A percentile compares a stretch with the other conserved stretches of the same genome.
phyloP scores from a whole-genome alignment of 2,329 filamentous ascomycete species.

The Aspergillus terreus region DNA sequence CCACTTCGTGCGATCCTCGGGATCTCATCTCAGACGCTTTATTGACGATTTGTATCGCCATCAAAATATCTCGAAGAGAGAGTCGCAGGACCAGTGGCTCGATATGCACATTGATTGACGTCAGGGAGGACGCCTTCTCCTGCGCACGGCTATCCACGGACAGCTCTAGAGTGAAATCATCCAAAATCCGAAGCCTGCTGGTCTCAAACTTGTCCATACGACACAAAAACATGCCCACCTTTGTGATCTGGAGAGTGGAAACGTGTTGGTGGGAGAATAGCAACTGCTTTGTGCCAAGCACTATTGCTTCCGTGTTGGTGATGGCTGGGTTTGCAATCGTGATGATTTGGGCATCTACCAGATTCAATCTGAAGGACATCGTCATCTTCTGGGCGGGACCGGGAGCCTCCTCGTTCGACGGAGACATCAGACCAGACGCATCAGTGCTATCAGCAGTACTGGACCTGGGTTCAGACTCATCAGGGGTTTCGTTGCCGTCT shows the following conservation, averaged over 20 bases:
- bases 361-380: slow-evolving; percentile 83
- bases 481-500: slow-evolving; percentile 32
- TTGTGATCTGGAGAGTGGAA: slow-evolving; percentile 85
- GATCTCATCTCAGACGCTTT: slow-evolving; percentile 83
- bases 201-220: slow-evolving; percentile 98
- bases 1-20: slow-evolving; percentile 43
- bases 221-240: slow-evolving; percentile 97
- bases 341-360: slow-evolving; percentile 95
- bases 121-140: slow-evolving; percentile 58
- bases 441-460: slow-evolving; percentile 26
- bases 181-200: slow-evolving; percentile 82
- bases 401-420: slow-evolving; percentile 29
- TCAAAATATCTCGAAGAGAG: slow-evolving; percentile 88
- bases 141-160: slow-evolving; percentile 73
- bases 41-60: slow-evolving; percentile 87
- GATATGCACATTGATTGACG: slow-evolving; percentile 79
- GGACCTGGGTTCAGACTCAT: slow-evolving; percentile 36
- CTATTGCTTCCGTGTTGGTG: slow-evolving; percentile 88
- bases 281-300: slow-evolving; percentile 89
- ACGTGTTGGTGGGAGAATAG: slow-evolving; percentile 91
- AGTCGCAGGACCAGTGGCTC: slow-evolving; percentile 88
- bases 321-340: slow-evolving; percentile 92
- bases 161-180: slow-evolving; percentile 90
- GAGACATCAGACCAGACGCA: slow-evolving; percentile 15
- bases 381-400: slow-evolving; percentile 56